Conservation (phyloP, 78 protist species). For the Guillardia theta region DNA sequence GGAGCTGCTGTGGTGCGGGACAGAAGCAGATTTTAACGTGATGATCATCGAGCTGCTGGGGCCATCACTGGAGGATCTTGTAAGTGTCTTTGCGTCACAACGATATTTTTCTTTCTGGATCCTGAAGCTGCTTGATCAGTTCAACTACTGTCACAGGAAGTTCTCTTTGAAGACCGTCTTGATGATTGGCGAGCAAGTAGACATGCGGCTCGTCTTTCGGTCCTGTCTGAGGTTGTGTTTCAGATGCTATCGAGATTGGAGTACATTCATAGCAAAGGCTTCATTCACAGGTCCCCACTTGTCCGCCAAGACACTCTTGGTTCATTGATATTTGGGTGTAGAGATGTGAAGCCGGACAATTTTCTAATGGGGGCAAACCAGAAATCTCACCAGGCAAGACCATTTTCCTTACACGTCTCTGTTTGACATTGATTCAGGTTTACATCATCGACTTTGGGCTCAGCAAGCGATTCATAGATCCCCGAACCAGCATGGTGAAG, state of each 20-base stretch:
- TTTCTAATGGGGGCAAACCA: slow-evolving; percentile 92
- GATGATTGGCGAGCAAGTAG: slow-evolving; percentile 18
- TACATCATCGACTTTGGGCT: slow-evolving; percentile 95
- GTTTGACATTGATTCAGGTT: not conserved
- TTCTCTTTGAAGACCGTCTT: slow-evolving; percentile 19
- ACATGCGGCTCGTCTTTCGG: not conserved
- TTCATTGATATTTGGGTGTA: not conserved
- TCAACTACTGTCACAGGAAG: slow-evolving; percentile 1
- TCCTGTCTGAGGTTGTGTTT: not conserved
- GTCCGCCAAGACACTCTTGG: not conserved
- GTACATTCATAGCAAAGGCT: not conserved
- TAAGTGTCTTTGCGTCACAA: not conserved
- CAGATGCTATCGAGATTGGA: slow-evolving; percentile 8
- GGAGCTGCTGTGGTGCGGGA: not conserved
- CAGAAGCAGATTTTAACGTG: not conserved
- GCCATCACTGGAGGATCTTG: slow-evolving; percentile 18
- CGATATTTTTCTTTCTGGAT: not conserved
- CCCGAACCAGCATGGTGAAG: not conserved
- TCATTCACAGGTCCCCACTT: not conserved
- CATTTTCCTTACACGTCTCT: no score
- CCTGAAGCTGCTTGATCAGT: no score
- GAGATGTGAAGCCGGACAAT: slow-evolving; percentile 94
- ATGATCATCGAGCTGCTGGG: slow-evolving; percentile 32
- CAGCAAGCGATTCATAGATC: slow-evolving; percentile 78
- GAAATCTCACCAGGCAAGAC: slow-evolving; percentile 57